Base-by-base conservation (phyloP, 2,329 filamentous ascomycete genomes). In the Zarea fungicola region DNA sequence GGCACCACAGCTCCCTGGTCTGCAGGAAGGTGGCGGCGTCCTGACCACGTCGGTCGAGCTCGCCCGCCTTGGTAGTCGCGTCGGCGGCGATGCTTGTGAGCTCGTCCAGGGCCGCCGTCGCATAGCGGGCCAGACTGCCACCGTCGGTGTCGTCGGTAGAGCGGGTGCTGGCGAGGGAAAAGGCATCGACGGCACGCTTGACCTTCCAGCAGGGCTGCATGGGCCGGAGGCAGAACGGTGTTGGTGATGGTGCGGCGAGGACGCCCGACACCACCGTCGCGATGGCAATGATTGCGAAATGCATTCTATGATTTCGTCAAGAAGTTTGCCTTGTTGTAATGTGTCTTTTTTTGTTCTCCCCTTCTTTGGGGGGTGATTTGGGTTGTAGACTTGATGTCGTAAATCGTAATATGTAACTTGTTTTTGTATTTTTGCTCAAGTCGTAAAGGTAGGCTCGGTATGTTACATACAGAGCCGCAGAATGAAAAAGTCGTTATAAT, bases 131-230 rank as follows among this genome's bases (percentile, higher is more conserved):
- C n/a, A n/a, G 56, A 31, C 57, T 46, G 21, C 50, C 48, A 37
- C 66, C 65, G 23, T 59, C 52, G 29, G 57, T 40, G 36, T 66
- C 49, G 19, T 54, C 50, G 19, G 56, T 59, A 19, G 55, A 55
- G 19, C 59, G 40, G 31, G 42, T 40, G 52, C 68, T 50, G 46
- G 64, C 56, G 11, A 49, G 52, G 55, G 58, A 42, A 53, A 68
- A 59, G 48, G 62, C 61, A 10, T 65, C 62, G 55, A 65, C 63
- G 16, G 65, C 68, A 53, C 69, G 70, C 60, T 68, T 69, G 55
- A 64, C 63, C 55, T 69, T 68, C 58, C 60, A 66, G 66, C 73
- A 76, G 21, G 62, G 55, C 55, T n/a, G n/a, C n/a, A 14, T 35
- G 53, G 48, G 49, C 54, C 57, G 28, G 43, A 40, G 39, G 58